Base-by-base conservation (phyloP, 495 filamentous ascomycete species). In the Cladorrhinum samala region DNA sequence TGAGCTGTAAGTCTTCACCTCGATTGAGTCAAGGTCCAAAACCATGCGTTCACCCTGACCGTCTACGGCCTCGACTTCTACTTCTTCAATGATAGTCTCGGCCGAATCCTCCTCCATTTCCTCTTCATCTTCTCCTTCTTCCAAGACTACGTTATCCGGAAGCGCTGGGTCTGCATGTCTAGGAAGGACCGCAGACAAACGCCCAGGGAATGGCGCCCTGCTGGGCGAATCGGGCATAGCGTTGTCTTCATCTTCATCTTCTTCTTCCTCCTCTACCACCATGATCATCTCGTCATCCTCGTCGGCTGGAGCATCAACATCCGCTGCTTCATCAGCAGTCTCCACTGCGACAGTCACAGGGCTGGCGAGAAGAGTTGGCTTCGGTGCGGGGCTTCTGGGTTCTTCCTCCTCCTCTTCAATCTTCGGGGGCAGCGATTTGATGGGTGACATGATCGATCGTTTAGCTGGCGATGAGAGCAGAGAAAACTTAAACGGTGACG, bases 151-250 rank as follows among this genome's bases (percentile, higher is more conserved):
- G 2, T 55, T 60, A 1, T 61, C 52, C 33, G 59, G 62, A 23
- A 77, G 59, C 8, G 69, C 62, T 1, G 74, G 72, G 41, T 79
- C 76, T 11, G 70, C 73, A 48, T 77, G 65, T 11, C 77, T 61
- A 25, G 77, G 76, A 17, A 78, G 55, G 21, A 77, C 72, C 3
- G 77, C 72, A 0, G 78, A 79, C 2, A 79, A 67, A 8, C 77
- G 66, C 2, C 76, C 76, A n/a, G 76, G 70, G 55, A 81, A 81
- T 16, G 49, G 48, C 25, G 72, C 66, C 23, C 60, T 54, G 7
- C 64, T 60, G 7, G 71, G 70, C 0, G 69, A 70, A 18, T 65
- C 64, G 2, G 56, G 57, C 1, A 68, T 36, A 9, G n/a, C n/a
- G n/a, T n/a, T n/a, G n/a, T 25, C 50, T 0, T 62, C 54, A 9